phyloP scores from a whole-genome alignment of 148 eudicot genomes.

The Beta vulgaris region DNA sequence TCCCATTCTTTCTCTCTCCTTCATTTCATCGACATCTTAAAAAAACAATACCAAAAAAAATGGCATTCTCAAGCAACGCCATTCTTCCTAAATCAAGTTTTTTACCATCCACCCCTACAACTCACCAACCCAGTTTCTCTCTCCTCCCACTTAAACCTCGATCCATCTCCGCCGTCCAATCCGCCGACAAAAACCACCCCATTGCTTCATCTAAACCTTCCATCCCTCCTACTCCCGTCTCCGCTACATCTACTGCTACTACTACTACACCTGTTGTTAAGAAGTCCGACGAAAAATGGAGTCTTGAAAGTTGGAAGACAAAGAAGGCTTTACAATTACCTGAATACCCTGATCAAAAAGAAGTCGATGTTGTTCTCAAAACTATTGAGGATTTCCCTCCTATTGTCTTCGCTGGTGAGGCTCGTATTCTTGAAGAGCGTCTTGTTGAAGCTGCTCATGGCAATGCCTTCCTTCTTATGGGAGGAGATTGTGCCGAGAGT shows the following conservation, averaged over 20 bases:
- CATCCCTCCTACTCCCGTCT: conserved; percentile 5
- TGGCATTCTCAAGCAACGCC: conserved; percentile 25
- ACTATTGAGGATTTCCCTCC: conserved; percentile 48
- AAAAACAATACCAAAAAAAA: conserved; percentile 8
- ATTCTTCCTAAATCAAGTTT: conserved; percentile 24
- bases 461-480: conserved; percentile 52
- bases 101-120: background rate
- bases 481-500: conserved; percentile 71
- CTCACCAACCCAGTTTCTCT: background rate
- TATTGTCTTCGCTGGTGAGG: conserved; percentile 62
- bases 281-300: conserved; percentile 30
- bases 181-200: conserved; percentile 28
- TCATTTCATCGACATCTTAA: no score
- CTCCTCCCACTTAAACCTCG: conserved; percentile 38
- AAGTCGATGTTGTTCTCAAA: conserved; percentile 39
- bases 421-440: conserved; percentile 41
- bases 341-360: conserved; percentile 48
- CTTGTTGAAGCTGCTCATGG: conserved; percentile 55
- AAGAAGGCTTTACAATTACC: conserved; percentile 54
- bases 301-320: conserved; percentile 48
- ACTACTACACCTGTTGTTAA: background rate
- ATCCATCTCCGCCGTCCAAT: conserved; percentile 35
- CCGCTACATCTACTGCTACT: background rate
- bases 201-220: conserved; percentile 20
- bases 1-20: conserved; percentile 1